phyloP scores from a whole-genome alignment of 2,329 filamentous ascomycete genomes.

The Xylaria sp. region DNA sequence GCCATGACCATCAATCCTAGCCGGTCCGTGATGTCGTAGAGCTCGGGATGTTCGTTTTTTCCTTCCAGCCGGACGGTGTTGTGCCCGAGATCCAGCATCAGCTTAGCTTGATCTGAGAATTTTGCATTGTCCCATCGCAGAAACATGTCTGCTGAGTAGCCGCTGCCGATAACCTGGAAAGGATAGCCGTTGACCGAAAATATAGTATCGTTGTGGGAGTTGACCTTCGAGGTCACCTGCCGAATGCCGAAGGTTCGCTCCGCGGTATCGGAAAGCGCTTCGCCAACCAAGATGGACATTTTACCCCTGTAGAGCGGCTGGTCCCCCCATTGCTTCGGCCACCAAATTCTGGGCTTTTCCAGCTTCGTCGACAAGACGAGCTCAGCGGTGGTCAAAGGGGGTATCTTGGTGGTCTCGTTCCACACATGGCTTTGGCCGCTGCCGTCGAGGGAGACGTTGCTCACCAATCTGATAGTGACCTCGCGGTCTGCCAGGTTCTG shows the following conservation, averaged over 20 bases:
- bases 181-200: constrained; percentile 59
- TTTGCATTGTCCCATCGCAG: constrained; percentile 56
- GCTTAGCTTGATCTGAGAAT: constrained; percentile 52
- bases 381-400: constrained; percentile 42
- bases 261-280: constrained; percentile 38
- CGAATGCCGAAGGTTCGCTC: constrained; percentile 54
- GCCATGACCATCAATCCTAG: constrained; percentile 64
- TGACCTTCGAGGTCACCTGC: constrained; percentile 54
- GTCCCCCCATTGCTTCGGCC: constrained; percentile 61
- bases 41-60: constrained; percentile 63
- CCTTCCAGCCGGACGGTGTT: constrained; percentile 68
- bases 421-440: constrained; percentile 31
- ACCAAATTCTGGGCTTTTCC: constrained; percentile 57
- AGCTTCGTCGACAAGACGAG: constrained; percentile 44
- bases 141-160: constrained; percentile 65
- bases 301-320: constrained; percentile 53
- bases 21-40: constrained; percentile 61
- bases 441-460: constrained; percentile 41
- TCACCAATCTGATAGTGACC: constrained; percentile 42
- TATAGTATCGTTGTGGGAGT: constrained; percentile 54
- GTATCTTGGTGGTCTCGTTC: constrained; percentile 41
- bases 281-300: constrained; percentile 33
- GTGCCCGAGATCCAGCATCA: constrained; percentile 62
- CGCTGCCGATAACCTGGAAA: constrained; percentile 64
- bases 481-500: constrained; percentile 45